Evolutionary conservation across 2,329 filamentous ascomycete species (phyloP).

Genomic region (Fusarium nematophilum): DNA sequence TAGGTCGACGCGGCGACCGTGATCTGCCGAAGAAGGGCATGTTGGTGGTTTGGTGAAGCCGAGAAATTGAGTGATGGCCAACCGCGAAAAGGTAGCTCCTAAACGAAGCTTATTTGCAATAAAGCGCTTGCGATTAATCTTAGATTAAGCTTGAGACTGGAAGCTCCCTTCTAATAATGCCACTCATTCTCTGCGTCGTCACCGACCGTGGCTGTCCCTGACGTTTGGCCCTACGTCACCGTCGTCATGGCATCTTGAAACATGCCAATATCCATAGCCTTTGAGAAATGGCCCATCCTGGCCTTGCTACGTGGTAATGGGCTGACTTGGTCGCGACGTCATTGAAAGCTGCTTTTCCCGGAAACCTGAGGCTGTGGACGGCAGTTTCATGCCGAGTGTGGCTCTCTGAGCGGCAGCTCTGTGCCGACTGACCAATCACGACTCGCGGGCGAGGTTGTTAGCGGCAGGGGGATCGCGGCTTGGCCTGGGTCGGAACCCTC

Average conservation of each 20-base stretch:
- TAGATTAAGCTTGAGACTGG: conserved; percentile 1
- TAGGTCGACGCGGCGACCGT: conserved; percentile 26
- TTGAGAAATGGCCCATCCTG: no score
- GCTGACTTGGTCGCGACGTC: conserved; percentile 22
- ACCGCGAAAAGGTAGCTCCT: neutral
- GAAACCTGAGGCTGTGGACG: conserved; percentile 23
- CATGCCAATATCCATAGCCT: neutral
- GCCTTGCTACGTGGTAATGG: neutral
- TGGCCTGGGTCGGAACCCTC: conserved; percentile 27
- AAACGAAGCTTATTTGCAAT: neutral
- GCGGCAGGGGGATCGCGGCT: conserved; percentile 14
- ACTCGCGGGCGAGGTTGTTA: neutral
- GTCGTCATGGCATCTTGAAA: conserved; percentile 11
- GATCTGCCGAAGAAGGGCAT: conserved; percentile 32
- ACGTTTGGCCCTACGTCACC: conserved; percentile 27
- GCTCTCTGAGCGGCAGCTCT: conserved; percentile 26
- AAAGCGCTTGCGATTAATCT: neutral
- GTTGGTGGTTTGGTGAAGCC: conserved; percentile 6
- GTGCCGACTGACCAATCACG: conserved; percentile 29
- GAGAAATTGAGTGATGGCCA: conserved; percentile 4
- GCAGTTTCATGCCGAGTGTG: conserved; percentile 35
- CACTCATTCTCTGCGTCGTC: conserved; percentile 1
- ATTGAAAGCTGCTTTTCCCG: conserved; percentile 8
- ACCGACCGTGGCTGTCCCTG: neutral
- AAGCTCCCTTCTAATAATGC: conserved; percentile 24